Evolutionary conservation across 2,329 filamentous ascomycete genomes (phyloP).

Genomic region (Colletotrichum sojae): DNA sequence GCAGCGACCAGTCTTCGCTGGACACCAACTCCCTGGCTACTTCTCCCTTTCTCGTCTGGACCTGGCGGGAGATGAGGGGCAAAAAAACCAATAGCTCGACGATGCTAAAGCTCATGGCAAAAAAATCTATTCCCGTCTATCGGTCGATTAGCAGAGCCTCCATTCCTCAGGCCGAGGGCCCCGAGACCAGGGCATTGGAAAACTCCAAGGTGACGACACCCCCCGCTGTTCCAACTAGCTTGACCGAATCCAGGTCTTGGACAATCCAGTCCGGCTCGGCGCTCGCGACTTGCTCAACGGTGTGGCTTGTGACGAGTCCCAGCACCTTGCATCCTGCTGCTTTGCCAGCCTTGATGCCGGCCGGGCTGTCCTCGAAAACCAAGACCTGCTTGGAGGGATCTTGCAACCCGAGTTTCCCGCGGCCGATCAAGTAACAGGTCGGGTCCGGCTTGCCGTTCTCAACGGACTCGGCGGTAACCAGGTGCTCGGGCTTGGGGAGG

Average conservation of each 20-base stretch:
- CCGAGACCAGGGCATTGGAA: constrained; percentile 65
- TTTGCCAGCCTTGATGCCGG: constrained; percentile 86
- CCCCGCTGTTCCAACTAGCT: constrained; percentile 69
- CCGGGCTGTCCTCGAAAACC: constrained; percentile 91
- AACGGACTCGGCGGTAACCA: constrained; percentile 84
- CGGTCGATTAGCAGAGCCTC: constrained; percentile 37
- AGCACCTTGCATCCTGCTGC: constrained; percentile 88
- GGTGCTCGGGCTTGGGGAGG: constrained; percentile 74
- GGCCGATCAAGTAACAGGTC: constrained; percentile 79
- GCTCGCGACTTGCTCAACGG: constrained; percentile 76
- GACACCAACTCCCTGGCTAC: neutral
- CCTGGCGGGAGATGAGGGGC: constrained; percentile 8
- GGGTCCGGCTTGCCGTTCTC: constrained; percentile 83
- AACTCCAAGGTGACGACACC: constrained; percentile 79
- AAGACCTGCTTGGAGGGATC: constrained; percentile 69
- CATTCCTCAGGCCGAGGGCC: constrained; percentile 34
- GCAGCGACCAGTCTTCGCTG: neutral
- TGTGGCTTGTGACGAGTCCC: constrained; percentile 88
- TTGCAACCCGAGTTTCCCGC: constrained; percentile 70
- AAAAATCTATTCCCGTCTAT: constrained; percentile 37
- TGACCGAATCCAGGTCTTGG: constrained; percentile 81
- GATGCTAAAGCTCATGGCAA: constrained; percentile 10
- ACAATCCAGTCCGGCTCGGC: constrained; percentile 93
- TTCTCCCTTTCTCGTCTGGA: constrained; percentile 4
- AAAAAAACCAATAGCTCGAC: neutral